Evolutionary conservation across 225 moss, liverwort and hornwort species (phyloP).

Genomic region (Climacium dendroides): DNA sequence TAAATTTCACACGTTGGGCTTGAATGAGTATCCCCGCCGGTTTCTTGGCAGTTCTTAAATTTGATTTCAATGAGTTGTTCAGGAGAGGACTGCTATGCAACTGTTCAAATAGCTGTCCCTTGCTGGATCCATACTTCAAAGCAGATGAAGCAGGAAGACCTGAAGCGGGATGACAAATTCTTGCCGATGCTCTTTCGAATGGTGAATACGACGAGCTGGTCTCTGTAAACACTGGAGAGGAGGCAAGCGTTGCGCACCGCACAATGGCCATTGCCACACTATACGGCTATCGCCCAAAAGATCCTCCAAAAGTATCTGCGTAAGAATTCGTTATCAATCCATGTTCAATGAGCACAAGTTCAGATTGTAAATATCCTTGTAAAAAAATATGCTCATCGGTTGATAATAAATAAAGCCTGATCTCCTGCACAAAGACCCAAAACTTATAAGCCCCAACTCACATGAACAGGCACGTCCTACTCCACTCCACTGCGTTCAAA

Average conservation of each 20-base stretch:
- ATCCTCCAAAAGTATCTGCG: not conserved
- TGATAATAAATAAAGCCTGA: not conserved
- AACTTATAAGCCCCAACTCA: not conserved
- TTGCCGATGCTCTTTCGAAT: not conserved
- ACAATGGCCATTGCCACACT: slow-evolving; percentile 13
- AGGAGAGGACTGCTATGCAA: not conserved
- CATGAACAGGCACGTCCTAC: not conserved
- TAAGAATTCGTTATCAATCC: not conserved
- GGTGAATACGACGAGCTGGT: not conserved
- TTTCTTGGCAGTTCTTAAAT: not conserved
- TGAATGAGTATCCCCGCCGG: not conserved
- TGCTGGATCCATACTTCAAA: not conserved
- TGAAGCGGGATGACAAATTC: not conserved
- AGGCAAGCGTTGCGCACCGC: not conserved
- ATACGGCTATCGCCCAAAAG: not conserved
- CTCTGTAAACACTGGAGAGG: not conserved
- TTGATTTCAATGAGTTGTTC: not conserved
- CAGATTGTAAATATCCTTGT: not conserved
- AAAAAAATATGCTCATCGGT: not conserved
- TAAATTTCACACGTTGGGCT: slow-evolving; percentile 49
- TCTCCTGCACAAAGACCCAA: not conserved
- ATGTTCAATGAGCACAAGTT: not conserved
- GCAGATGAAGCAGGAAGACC: not conserved
- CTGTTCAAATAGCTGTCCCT: not conserved
- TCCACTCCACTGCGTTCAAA: not conserved